These are phyloP conservation scores for Pseudopyrenochaeta lycopersici DNA, from an alignment of 2,329 filamentous ascomycete species.

Conservation along the genomic window DNA sequence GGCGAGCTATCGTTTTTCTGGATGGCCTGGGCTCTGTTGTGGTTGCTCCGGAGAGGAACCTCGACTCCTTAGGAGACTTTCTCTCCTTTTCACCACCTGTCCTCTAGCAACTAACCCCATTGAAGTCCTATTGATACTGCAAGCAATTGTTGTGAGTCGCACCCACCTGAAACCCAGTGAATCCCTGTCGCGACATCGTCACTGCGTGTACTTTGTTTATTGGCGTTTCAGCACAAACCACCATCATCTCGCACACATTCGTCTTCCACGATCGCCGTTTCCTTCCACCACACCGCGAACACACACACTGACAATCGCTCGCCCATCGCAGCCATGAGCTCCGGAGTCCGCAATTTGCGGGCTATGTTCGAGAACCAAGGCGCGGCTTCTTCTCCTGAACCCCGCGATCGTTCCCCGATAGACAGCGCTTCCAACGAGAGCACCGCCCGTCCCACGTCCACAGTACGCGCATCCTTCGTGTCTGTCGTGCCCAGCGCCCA, in stretches of 20 bases:
- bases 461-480: conserved; percentile 59
- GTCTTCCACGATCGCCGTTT: conserved; percentile 6
- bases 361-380: conserved; percentile 59
- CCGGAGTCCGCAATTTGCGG: conserved; percentile 58
- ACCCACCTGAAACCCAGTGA: conserved; percentile 10
- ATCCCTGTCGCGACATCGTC: conserved; percentile 28
- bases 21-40: conserved; percentile 17
- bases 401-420: conserved; percentile 56
- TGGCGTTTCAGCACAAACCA: conserved; percentile 37
- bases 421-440: conserved; percentile 41
- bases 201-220: conserved; percentile 34
- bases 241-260: conserved; percentile 36
- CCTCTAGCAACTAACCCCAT: conserved; percentile 1
- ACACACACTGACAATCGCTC: conserved; percentile 35
- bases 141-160: conserved; percentile 31
- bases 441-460: conserved; percentile 51
- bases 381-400: conserved; percentile 49
- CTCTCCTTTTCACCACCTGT: conserved; percentile 7
- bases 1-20: conserved; percentile 20
- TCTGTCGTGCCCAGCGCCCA: conserved; percentile 53
- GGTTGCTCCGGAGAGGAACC: conserved; percentile 22
- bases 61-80: conserved; percentile 10
- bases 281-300: conserved; percentile 19
- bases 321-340: conserved; percentile 56
- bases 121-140: conserved; percentile 1